phyloP scores from a whole-genome alignment of 2,329 filamentous ascomycete genomes.

The Clarireedia sp. region DNA sequence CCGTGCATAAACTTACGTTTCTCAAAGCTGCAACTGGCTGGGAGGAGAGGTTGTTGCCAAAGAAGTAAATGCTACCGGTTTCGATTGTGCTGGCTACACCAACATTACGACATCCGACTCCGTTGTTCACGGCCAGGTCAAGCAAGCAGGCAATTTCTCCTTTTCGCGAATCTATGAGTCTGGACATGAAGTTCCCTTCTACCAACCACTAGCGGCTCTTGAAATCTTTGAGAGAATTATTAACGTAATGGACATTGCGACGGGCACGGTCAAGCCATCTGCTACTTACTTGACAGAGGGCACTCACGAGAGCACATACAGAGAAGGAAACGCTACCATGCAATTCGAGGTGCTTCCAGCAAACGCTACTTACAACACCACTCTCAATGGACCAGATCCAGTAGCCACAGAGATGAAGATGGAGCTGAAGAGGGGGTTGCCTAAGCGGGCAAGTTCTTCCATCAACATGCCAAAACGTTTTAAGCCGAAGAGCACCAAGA shows the following conservation, averaged over 20 bases:
- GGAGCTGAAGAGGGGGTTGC: slow-evolving; percentile 5
- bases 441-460: not conserved
- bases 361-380: slow-evolving; percentile 42
- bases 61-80: slow-evolving; percentile 43
- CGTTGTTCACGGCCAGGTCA: slow-evolving; percentile 59
- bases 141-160: slow-evolving; percentile 65
- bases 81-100: slow-evolving; percentile 56
- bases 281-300: slow-evolving; percentile 20
- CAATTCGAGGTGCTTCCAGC: slow-evolving; percentile 35
- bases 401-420: not conserved
- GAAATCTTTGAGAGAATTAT: slow-evolving; percentile 44
- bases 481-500: not conserved
- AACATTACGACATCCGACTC: slow-evolving; percentile 59
- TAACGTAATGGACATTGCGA: slow-evolving; percentile 40
- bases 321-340: slow-evolving; percentile 31
- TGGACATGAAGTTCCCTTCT: slow-evolving; percentile 50
- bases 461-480: not conserved
- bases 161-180: slow-evolving; percentile 59
- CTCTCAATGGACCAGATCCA: slow-evolving; percentile 33
- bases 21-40: slow-evolving; percentile 56
- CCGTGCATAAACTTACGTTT: slow-evolving; percentile 43
- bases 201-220: slow-evolving; percentile 44
- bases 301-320: slow-evolving; percentile 19
- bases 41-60: slow-evolving; percentile 64
- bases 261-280: slow-evolving; percentile 42